phyloP scores from a whole-genome alignment of 1,284 basidiomycete genomes.

The Puccinia brachypodii region DNA sequence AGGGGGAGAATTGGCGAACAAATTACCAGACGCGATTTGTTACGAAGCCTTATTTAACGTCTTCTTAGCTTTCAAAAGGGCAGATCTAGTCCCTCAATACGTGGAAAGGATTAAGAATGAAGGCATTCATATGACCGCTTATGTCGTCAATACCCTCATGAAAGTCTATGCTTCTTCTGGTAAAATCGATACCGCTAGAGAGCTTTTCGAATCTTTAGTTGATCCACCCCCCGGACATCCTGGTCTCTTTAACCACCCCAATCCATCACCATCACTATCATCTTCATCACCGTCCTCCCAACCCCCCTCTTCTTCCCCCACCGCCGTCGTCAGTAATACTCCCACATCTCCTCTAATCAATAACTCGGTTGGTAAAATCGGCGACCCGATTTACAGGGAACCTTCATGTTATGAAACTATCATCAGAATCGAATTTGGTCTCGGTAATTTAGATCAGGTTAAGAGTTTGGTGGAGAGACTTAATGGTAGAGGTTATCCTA shows the following conservation, averaged over 20 bases:
- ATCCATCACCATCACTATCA: not conserved
- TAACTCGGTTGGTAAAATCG: conserved; percentile 57
- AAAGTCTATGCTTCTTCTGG: conserved; percentile 77
- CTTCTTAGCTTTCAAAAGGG: conserved; percentile 73
- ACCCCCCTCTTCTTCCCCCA: conserved; percentile 56
- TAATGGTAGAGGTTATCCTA: conserved; percentile 65
- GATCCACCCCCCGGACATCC: conserved; percentile 65
- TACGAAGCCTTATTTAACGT: conserved; percentile 91
- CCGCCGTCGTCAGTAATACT: conserved; percentile 49
- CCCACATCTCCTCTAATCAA: not conserved
- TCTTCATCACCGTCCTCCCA: not conserved
- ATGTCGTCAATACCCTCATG: conserved; percentile 91
- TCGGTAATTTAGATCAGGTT: conserved; percentile 72
- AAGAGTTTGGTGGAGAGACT: conserved; percentile 72
- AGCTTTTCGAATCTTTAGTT: conserved; percentile 79
- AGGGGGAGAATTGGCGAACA: conserved; percentile 53
- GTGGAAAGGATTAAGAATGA: conserved; percentile 66
- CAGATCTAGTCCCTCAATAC: conserved; percentile 75
- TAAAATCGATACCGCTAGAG: conserved; percentile 69
- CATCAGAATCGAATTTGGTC: conserved; percentile 84
- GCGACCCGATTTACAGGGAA: conserved; percentile 79
- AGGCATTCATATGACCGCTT: conserved; percentile 86
- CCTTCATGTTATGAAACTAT: conserved; percentile 67
- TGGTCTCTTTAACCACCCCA: conserved; percentile 57
- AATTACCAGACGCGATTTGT: conserved; percentile 74